Evolutionary conservation across 2,329 filamentous ascomycete species (phyloP).

Genomic region (Malbranchea cinnamomea): DNA sequence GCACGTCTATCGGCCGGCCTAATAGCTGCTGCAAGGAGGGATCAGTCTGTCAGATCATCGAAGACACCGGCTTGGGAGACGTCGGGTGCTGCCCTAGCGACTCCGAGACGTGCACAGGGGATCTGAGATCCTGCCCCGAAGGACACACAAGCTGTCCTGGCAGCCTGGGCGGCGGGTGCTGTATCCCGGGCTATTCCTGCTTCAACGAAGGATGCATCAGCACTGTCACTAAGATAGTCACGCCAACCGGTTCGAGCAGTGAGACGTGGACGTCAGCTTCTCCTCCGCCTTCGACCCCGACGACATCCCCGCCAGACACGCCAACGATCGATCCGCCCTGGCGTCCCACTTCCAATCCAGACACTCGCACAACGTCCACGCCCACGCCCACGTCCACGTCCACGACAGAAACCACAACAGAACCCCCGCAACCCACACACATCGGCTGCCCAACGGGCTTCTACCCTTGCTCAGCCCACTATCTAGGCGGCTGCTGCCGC

Average conservation of each 20-base stretch:
- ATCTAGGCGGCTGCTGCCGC: slow-evolving; percentile 72
- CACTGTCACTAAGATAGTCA: slow-evolving; percentile 23
- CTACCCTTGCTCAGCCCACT: slow-evolving; percentile 75
- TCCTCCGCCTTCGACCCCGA: slow-evolving; percentile 22
- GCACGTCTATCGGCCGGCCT: slow-evolving; percentile 39
- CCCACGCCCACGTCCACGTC: slow-evolving; percentile 24
- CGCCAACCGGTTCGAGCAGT: too few relatives aligned
- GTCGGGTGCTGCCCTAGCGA: slow-evolving; percentile 47
- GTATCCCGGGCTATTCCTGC: slow-evolving; percentile 2
- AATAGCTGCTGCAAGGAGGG: slow-evolving; percentile 43
- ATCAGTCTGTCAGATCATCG: slow-evolving; percentile 39
- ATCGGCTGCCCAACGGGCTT: slow-evolving; percentile 68
- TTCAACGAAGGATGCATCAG: slow-evolving; percentile 16
- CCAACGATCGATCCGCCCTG: slow-evolving; percentile 18
- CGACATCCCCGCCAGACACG: slow-evolving; percentile 18
- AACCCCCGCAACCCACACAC: slow-evolving; percentile 19
- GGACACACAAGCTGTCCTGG: slow-evolving; percentile 43
- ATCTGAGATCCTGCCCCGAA: slow-evolving; percentile 34
- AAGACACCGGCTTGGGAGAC: slow-evolving; percentile 38
- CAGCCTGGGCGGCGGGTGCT: slow-evolving; percentile 41
- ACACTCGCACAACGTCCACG: slow-evolving; percentile 22
- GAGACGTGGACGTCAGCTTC: slow-evolving; percentile 22
- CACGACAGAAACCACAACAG: slow-evolving; percentile 16
- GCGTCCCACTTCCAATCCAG: slow-evolving; percentile 15
- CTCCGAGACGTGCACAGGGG: slow-evolving; percentile 35